Percentiles rank a stretch among this genome's conserved stretches.
These are phyloP conservation scores for Trypanosoma rangeli DNA, from an alignment of 208 protist genomes.

Conservation along the genomic window DNA sequence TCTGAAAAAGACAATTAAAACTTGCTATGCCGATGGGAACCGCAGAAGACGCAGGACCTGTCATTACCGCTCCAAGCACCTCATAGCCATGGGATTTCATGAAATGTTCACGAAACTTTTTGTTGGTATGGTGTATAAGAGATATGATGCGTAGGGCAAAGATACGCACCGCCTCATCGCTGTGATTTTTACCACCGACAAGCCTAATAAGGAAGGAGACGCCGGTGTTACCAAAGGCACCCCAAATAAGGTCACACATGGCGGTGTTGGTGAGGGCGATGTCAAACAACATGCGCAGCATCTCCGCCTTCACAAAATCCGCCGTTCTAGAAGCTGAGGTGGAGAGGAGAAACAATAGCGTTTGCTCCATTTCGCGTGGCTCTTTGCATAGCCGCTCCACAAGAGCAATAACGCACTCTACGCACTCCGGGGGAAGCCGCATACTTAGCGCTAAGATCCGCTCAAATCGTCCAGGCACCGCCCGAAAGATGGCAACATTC, in stretches of 20 bases:
- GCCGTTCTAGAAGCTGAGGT: constrained; percentile 20
- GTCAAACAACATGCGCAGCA: constrained; percentile 91
- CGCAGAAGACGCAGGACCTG: constrained; percentile 24
- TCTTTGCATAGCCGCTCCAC: constrained; percentile 86
- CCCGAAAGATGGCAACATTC: constrained; percentile 68
- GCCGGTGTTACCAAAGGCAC: constrained; percentile 54
- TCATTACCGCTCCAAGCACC: constrained; percentile 62
- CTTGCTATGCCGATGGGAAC: constrained; percentile 70
- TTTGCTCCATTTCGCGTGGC: constrained; percentile 55
- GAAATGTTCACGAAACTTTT: constrained; percentile 56
- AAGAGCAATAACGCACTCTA: constrained; percentile 72
- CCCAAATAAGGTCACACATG: constrained; percentile 68
- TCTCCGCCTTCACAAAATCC: constrained; percentile 66
- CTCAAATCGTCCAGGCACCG: constrained; percentile 53
- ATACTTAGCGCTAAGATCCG: constrained; percentile 53
- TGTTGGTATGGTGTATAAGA: constrained; percentile 69
- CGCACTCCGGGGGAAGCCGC: constrained; percentile 65
- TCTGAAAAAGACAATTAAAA: constrained; percentile 78
- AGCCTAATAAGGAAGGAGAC: constrained; percentile 64
- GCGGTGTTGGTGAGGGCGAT: constrained; percentile 59
- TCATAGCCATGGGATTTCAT: constrained; percentile 66
- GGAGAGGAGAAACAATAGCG: constrained; percentile 61
- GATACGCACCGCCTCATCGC: constrained; percentile 75
- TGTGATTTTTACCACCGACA: constrained; percentile 71
- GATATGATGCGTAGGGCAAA: constrained; percentile 79